Percentiles rank a stretch among this genome's conserved stretches.
phyloP scores from a whole-genome alignment of 768 basidiomycete genomes.

The Leucosporidium scottii region DNA sequence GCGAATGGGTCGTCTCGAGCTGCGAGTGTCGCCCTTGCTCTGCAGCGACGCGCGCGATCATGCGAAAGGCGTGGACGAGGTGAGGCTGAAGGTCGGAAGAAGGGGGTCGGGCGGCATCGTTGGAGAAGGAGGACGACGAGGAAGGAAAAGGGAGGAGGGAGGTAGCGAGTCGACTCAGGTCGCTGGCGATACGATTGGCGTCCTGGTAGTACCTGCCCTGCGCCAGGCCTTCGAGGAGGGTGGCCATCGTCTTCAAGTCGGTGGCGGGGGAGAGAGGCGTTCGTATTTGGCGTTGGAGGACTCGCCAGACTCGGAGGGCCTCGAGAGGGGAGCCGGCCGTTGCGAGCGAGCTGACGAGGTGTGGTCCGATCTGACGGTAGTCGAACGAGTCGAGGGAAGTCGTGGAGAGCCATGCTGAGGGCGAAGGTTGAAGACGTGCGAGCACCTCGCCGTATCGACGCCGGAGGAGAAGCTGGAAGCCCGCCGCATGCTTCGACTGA shows the following conservation, averaged over 20 bases:
- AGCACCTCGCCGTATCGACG: slow-evolving; percentile 18
- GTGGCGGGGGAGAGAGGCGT: too few species aligned
- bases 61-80: background rate
- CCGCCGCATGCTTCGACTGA: background rate
- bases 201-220: slow-evolving; percentile 12
- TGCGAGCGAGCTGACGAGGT: slow-evolving; percentile 6
- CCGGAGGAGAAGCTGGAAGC: background rate
- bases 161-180: slow-evolving; percentile 6
- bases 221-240: slow-evolving; percentile 19
- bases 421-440: slow-evolving; percentile 1
- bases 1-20: too few species aligned
- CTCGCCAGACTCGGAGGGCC: slow-evolving; percentile 3
- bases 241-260: background rate
- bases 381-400: background rate
- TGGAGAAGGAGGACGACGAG: too few species aligned
- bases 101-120: too few species aligned
- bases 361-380: background rate
- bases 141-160: too few species aligned
- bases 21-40: background rate
- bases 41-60: slow-evolving; percentile 14
- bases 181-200: background rate
- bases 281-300: background rate
- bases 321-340: background rate
- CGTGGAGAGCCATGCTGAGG: slow-evolving; percentile 3
- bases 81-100: background rate